These are phyloP conservation scores for Termitomyces sp. DNA, from an alignment of 768 basidiomycete species.

Conservation along the genomic window DNA sequence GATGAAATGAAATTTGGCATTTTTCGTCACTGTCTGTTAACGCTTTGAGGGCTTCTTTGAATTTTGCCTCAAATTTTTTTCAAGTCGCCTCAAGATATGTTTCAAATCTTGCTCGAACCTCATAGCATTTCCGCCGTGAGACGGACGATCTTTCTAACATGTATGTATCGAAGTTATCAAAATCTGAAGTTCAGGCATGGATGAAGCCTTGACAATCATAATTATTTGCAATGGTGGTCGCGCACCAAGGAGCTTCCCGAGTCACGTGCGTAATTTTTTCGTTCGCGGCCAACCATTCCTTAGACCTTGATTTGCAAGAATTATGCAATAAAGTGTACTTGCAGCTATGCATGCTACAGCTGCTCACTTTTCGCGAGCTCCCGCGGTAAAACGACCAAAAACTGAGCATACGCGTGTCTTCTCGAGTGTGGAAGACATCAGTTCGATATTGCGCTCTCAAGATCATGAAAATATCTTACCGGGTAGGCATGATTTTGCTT, in stretches of 20 bases:
- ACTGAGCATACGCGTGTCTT: conserved; percentile 8
- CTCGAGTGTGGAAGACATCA: conserved; percentile 26
- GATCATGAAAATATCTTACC: conserved; percentile 25
- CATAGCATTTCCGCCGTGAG: too few species aligned
- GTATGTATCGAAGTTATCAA: too few species aligned
- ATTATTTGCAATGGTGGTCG: too few species aligned
- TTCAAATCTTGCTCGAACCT: too few species aligned
- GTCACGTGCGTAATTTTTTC: neutral
- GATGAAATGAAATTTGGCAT: neutral
- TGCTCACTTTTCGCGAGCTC: neutral
- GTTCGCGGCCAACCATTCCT: neutral
- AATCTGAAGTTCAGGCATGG: too few species aligned
- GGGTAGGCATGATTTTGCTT: conserved; percentile 17
- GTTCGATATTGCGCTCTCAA: conserved; percentile 24
- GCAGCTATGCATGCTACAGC: neutral
- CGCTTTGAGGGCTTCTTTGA: too few species aligned
- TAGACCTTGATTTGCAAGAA: neutral
- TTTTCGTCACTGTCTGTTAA: neutral
- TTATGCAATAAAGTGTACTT: neutral
- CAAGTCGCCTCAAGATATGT: too few species aligned
- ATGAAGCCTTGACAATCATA: too few species aligned
- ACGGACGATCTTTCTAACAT: too few species aligned
- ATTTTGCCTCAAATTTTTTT: too few species aligned
- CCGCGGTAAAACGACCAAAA: neutral
- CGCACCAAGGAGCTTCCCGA: too few species aligned